Percentiles rank a stretch among this genome's conserved stretches.
These are phyloP conservation scores for Hirschfeldia incana DNA, from an alignment of 345 rosid species.

Conservation along the genomic window DNA sequence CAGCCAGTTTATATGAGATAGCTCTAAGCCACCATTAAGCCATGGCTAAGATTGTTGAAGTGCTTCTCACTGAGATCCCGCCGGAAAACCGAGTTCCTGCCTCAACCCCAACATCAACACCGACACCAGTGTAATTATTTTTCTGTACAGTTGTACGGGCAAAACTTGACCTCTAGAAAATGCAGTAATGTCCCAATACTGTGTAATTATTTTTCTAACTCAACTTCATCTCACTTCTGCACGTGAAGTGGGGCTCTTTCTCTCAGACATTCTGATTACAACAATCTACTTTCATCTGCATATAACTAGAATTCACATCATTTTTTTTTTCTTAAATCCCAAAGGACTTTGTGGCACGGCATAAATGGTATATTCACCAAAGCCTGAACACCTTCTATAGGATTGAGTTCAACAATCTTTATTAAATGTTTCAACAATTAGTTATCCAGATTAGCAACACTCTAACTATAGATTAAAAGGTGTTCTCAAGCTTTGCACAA, in stretches of 20 bases:
- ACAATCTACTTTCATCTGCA: too few relatives aligned
- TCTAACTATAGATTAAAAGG: neutral
- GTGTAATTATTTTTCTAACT: neutral
- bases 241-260: too few relatives aligned
- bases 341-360: neutral
- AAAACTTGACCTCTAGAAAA: slow-evolving; percentile 19
- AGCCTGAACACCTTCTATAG: neutral
- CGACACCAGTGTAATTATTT: slow-evolving; percentile 40
- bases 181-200: slow-evolving; percentile 17
- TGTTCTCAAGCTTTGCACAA: neutral
- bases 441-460: neutral
- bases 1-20: neutral
- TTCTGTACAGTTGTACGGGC: slow-evolving; percentile 30
- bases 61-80: slow-evolving; percentile 88
- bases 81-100: slow-evolving; percentile 68
- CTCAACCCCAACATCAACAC: slow-evolving; percentile 45
- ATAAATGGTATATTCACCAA: slow-evolving; percentile 14
- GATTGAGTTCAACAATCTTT: neutral
- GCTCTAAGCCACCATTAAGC: too few relatives aligned
- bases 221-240: too few relatives aligned
- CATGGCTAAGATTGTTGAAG: slow-evolving; percentile 79
- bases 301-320: too few relatives aligned
- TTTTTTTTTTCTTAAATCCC: too few relatives aligned
- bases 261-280: too few relatives aligned
- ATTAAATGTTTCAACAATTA: neutral